Conservation (phyloP, 73 alveolate species). For the Tetrahymena elliotti region DNA sequence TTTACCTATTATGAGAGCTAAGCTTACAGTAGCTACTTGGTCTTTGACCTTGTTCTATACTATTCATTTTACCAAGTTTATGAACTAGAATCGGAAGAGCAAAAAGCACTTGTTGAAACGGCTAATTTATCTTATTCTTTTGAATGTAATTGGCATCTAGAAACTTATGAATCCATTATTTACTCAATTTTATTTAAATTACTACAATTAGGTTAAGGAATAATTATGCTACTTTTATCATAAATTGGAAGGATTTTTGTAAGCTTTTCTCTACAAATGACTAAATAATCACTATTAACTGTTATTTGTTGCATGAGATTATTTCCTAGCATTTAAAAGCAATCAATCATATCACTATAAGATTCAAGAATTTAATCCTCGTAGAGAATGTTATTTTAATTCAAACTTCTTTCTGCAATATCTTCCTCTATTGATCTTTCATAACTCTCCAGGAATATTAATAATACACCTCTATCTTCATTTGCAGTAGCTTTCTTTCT, state of each 20-base stretch:
- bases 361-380: not conserved
- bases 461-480: not conserved
- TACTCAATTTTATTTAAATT: not conserved
- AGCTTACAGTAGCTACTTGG: not conserved
- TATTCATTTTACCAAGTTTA: not conserved
- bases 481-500: not conserved
- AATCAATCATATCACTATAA: not conserved
- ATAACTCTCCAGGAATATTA: not conserved
- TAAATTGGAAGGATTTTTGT: not conserved
- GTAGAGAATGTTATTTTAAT: not conserved
- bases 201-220: not conserved
- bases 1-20: not conserved
- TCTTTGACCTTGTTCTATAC: not conserved
- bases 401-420: not conserved
- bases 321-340: not conserved
- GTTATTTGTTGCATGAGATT: not conserved
- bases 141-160: too few species aligned
- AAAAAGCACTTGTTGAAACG: not conserved
- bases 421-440: not conserved
- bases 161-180: not conserved
- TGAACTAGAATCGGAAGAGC: not conserved
- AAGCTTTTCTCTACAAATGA: not conserved
- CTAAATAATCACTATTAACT: not conserved
- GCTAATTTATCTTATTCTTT: too few species aligned
- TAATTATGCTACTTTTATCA: not conserved